A percentile compares a stretch with the other conserved stretches of the same genome.
Conservation (phyloP, 805 yeast genomes). For the Candida palmyrensis region DNA sequence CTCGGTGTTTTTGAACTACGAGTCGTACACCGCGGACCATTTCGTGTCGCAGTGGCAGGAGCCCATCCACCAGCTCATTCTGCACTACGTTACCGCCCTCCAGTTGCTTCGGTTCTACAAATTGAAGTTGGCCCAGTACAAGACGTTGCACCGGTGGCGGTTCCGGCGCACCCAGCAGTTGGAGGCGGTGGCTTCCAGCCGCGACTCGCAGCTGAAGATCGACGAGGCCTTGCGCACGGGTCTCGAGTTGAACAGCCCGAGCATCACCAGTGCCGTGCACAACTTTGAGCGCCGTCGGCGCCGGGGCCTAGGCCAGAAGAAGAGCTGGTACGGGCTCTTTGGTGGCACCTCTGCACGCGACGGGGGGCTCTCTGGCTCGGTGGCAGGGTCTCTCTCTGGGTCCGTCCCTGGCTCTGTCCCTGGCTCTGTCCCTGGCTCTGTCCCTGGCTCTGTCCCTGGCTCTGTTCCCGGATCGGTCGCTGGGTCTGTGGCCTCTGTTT, state of each 20-base stretch:
- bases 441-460: slow-evolving; percentile 11
- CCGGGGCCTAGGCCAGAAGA: slow-evolving; percentile 15
- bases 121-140: slow-evolving; percentile 46
- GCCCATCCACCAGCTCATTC: slow-evolving; percentile 44
- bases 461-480: slow-evolving; percentile 4
- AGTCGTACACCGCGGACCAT: slow-evolving; percentile 34
- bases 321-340: slow-evolving; percentile 40
- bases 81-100: slow-evolving; percentile 38
- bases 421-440: slow-evolving; percentile 1
- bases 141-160: slow-evolving; percentile 34
- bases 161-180: slow-evolving; percentile 35
- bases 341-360: slow-evolving; percentile 29
- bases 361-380: too few relatives aligned
- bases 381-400: slow-evolving; percentile 1
- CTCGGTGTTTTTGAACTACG: slow-evolving; percentile 44
- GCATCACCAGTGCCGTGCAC: slow-evolving; percentile 30
- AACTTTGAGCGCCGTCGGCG: slow-evolving; percentile 23
- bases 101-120: slow-evolving; percentile 46
- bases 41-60: slow-evolving; percentile 44
- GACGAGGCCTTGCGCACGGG: slow-evolving; percentile 22
- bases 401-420: background rate
- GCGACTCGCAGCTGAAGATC: slow-evolving; percentile 15
- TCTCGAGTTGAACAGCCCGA: slow-evolving; percentile 32
- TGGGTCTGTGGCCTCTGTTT: slow-evolving; percentile 4
- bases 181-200: slow-evolving; percentile 17